Evolutionary conservation across 495 filamentous ascomycete genomes (phyloP), one percentile per base, ranked within the genome.

Genomic region (Lasiosphaeriaceae sp.): DNA sequence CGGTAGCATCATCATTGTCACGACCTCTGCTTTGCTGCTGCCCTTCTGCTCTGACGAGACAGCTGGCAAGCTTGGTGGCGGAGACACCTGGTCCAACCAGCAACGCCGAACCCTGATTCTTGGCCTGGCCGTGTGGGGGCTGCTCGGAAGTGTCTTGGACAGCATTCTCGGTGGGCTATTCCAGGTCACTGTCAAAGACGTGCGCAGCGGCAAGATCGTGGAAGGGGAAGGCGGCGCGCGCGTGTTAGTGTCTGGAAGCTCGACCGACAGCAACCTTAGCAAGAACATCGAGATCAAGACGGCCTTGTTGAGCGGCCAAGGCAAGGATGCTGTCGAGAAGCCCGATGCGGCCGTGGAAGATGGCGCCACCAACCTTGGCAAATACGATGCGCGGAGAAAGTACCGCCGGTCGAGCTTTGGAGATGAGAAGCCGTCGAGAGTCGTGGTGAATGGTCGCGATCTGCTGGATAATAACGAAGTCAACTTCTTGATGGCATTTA

Each of bases 391-490:
- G 17, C 64, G 62, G 35, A 66, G 74, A 52, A 78, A 73, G 60
- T 65, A 77, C 51, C 70, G 75, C 9, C 62, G 66, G 59, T 50
- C 78, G 23, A 80, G 78, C 60, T 80, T 79, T 58, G 79, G 78
- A 1, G 73, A 81, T 34, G 74, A 73, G 39, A 83, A 82, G 60
- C 83, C 86, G 60, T 92, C 87, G 55, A 78, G 91, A 12, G 80
- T 85, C 26, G 73, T 91, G 0, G 89, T 87, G 65, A 87, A 76
- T 52, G 92, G 89, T 8, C 75, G 73, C 65, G 90, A 95, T 59
- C 66, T 94, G 62, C 73, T 97, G 57, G 90, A 94, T 66, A 98
- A 98, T 63, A 98, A 98, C 67, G 87, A 84, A 23, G 92, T 98
- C 56, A 98, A 98, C 66, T 76, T 96, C 21, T 65, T 91, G 23